Conservation (phyloP, 805 yeast genomes). For the Kodamaea jinghongensis region DNA sequence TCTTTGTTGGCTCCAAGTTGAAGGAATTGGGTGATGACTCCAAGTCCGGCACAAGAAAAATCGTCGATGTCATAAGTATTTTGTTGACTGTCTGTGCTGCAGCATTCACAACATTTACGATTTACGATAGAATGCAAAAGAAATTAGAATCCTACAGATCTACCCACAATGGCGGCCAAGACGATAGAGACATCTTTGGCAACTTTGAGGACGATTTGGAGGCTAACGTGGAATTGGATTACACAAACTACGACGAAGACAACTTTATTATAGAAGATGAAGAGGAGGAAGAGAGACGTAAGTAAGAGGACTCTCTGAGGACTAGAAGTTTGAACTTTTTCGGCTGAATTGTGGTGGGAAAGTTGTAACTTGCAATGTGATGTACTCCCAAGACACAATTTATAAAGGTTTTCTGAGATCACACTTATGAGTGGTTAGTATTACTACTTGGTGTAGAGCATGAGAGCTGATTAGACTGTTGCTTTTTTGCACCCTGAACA, state of each 20-base stretch:
- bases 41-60: conserved; percentile 46
- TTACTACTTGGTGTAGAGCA: too few relatives aligned
- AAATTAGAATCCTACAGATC: conserved; percentile 31
- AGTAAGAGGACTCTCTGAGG: too few relatives aligned
- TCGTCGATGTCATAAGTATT: conserved; percentile 65
- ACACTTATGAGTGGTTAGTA: too few relatives aligned
- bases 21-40: conserved; percentile 61
- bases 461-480: too few relatives aligned
- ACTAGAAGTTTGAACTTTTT: too few relatives aligned
- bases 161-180: conserved; percentile 8
- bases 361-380: too few relatives aligned
- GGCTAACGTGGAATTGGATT: conserved; percentile 32
- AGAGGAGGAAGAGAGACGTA: conserved; percentile 19
- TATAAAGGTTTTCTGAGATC: too few relatives aligned
- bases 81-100: conserved; percentile 54
- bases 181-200: conserved; percentile 38
- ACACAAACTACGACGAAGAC: conserved; percentile 39
- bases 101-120: conserved; percentile 58
- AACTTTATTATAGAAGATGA: conserved; percentile 41
- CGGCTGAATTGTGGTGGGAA: too few relatives aligned
- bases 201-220: conserved; percentile 39
- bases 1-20: conserved; percentile 75
- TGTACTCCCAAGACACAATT: too few relatives aligned
- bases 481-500: too few relatives aligned
- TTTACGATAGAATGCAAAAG: conserved; percentile 55